Percentiles rank a stretch among this genome's conserved stretches.
Conservation (phyloP, 1,139 yeast genomes). For the Petasospora rhodanensis region DNA sequence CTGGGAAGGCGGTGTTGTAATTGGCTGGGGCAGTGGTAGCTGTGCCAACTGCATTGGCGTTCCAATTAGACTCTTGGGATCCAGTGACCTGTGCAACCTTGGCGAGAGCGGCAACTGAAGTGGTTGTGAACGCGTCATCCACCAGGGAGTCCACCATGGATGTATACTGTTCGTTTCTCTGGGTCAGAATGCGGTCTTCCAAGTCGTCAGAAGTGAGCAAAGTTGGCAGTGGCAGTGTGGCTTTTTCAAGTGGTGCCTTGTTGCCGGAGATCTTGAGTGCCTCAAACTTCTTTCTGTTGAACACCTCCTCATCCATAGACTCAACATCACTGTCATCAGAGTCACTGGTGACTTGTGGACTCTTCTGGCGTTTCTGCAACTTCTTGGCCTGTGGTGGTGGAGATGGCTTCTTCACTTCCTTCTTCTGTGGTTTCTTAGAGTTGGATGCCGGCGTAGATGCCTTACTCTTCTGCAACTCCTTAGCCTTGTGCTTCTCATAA, state of each 20-base stretch:
- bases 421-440: constrained; percentile 2
- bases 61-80: no score
- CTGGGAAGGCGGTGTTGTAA: no score
- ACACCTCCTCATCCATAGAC: constrained; percentile 3
- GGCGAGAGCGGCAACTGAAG: no score
- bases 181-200: background rate
- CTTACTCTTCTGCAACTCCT: background rate
- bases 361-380: background rate
- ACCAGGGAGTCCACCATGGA: constrained; percentile 33
- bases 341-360: background rate
- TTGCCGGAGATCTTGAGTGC: constrained; percentile 1
- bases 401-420: constrained; percentile 1
- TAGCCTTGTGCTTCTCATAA: constrained; percentile 5
- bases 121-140: constrained; percentile 13
- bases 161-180: background rate
- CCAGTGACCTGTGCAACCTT: no score
- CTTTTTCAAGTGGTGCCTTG: background rate
- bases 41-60: no score
- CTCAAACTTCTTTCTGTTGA: constrained; percentile 5
- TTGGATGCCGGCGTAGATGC: constrained; percentile 1
- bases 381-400: background rate
- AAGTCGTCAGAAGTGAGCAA: background rate
- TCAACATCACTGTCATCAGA: constrained; percentile 1
- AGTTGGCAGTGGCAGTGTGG: background rate
- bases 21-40: no score